These are phyloP conservation scores for Codiaeum variegatum DNA, from an alignment of 441 rosid species.

Conservation along the genomic window DNA sequence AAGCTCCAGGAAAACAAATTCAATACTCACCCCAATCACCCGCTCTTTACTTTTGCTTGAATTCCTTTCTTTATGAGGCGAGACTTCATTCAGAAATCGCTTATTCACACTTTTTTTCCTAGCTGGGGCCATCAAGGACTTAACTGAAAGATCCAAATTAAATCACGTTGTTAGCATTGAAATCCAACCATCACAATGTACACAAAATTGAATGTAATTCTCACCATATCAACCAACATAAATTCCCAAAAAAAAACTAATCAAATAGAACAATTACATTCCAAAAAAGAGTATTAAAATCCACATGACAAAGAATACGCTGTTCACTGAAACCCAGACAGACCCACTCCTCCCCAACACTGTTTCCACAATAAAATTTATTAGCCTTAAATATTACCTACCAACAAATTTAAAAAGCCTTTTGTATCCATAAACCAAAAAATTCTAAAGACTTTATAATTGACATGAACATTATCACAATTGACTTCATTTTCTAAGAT, in stretches of 20 bases:
- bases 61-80: constrained; percentile 53
- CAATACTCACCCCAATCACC: constrained; percentile 42
- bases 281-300: background rate
- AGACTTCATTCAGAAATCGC: constrained; percentile 58
- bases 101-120: constrained; percentile 73
- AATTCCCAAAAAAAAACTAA: background rate
- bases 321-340: background rate
- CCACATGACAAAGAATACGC: background rate
- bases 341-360: background rate
- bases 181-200: background rate
- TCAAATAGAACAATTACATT: background rate
- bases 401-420: background rate
- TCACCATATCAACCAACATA: background rate
- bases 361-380: background rate
- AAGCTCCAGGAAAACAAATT: background rate
- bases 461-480: background rate
- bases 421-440: background rate
- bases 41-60: constrained; percentile 47
- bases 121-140: constrained; percentile 58
- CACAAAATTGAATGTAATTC: background rate
- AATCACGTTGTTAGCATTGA: background rate
- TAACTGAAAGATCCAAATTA: constrained; percentile 23
- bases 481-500: background rate
- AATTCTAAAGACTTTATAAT: background rate
- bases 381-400: too few species aligned